These are phyloP conservation scores for Candida ascalaphidarum DNA, from an alignment of 805 yeast species.

Conservation along the genomic window DNA sequence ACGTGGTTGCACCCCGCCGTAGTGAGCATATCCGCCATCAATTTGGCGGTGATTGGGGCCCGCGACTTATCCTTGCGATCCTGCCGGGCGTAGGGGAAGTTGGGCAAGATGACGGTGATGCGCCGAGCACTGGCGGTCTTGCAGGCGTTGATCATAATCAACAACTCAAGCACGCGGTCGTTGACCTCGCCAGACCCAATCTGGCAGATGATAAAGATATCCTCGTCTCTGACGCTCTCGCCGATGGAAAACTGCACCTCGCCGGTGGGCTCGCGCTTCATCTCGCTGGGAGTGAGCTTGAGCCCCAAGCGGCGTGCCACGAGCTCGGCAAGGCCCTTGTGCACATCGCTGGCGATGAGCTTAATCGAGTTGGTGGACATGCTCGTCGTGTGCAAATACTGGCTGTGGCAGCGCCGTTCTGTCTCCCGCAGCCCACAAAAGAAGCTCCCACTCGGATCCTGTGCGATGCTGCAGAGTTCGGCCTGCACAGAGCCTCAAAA, in stretches of 20 bases:
- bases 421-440: too few relatives aligned
- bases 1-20: constrained; percentile 96
- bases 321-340: constrained; percentile 60
- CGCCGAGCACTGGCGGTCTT: constrained; percentile 92
- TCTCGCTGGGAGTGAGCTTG: constrained; percentile 51
- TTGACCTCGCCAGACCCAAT: constrained; percentile 83
- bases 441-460: too few relatives aligned
- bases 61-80: constrained; percentile 94
- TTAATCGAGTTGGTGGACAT: constrained; percentile 73
- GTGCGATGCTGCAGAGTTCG: too few relatives aligned
- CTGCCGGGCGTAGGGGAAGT: constrained; percentile 95
- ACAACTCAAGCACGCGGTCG: constrained; percentile 78
- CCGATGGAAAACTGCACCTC: constrained; percentile 76
- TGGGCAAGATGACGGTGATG: constrained; percentile 91
- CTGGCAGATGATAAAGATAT: constrained; percentile 74
- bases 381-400: constrained; percentile 1
- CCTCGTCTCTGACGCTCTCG: constrained; percentile 87
- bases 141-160: constrained; percentile 90
- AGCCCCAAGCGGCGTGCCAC: constrained; percentile 56
- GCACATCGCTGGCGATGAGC: constrained; percentile 59
- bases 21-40: constrained; percentile 83
- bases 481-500: too few relatives aligned
- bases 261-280: constrained; percentile 60
- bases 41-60: constrained; percentile 93
- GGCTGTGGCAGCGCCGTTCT: too few relatives aligned